A percentile compares a stretch with the other conserved stretches of the same genome.
Conservation (phyloP, 2,329 filamentous ascomycete species). For the Clarireedia homoeocarpa region DNA sequence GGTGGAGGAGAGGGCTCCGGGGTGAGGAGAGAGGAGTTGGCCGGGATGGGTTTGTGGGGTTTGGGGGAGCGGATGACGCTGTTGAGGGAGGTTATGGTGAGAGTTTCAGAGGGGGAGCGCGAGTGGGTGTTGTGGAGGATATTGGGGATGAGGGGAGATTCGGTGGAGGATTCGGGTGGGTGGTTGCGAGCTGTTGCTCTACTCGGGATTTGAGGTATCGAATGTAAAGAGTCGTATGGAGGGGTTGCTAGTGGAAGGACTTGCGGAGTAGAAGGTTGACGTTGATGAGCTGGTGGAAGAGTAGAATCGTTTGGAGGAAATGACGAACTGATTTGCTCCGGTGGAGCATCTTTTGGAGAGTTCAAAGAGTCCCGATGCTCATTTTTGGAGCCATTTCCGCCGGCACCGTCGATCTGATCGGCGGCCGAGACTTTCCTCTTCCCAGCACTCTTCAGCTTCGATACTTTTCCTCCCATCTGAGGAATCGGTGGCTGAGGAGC, state of each 20-base stretch:
- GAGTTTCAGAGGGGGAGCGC: constrained; percentile 21
- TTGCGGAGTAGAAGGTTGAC: constrained; percentile 14
- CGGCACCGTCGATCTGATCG: constrained; percentile 8
- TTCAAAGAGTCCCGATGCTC: constrained; percentile 7
- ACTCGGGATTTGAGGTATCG: constrained; percentile 13
- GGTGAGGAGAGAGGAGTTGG: constrained; percentile 13
- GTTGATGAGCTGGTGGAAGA: neutral
- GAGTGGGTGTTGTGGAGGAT: constrained; percentile 13
- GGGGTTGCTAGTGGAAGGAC: constrained; percentile 22
- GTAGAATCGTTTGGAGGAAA: too few relatives aligned
- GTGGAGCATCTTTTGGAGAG: constrained; percentile 22
- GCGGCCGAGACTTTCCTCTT: constrained; percentile 14
- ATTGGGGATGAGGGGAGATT: constrained; percentile 2
- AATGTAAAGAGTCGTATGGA: constrained; percentile 9
- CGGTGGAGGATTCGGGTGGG: neutral
- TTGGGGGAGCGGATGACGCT: constrained; percentile 19
- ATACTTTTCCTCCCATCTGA: constrained; percentile 25
- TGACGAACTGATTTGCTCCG: constrained; percentile 10
- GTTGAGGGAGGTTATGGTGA: constrained; percentile 24
- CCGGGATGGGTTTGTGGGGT: constrained; percentile 19
- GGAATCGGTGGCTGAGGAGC: constrained; percentile 24
- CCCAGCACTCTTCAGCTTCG: constrained; percentile 25
- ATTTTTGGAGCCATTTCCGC: neutral
- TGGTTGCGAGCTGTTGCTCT: constrained; percentile 18
- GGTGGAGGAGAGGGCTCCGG: neutral